These are phyloP conservation scores for Neofusicoccum kwambonambiense DNA, from an alignment of 2,329 filamentous ascomycete species.

Conservation along the genomic window DNA sequence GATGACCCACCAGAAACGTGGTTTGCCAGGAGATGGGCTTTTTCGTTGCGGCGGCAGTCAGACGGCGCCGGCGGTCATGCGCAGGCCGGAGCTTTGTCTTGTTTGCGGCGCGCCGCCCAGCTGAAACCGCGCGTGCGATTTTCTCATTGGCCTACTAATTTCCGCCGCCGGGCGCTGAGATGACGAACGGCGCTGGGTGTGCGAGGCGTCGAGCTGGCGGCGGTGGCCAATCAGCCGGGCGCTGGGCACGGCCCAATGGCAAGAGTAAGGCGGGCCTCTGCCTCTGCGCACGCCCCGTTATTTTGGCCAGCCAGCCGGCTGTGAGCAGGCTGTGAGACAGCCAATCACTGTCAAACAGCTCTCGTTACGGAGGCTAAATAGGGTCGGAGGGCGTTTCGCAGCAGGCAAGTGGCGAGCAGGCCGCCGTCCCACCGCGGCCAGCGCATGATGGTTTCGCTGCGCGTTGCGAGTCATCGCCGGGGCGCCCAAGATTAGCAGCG, in stretches of 20 bases:
- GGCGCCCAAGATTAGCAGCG: slow-evolving; percentile 3
- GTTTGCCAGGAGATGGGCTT: neutral
- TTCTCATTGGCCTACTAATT: neutral
- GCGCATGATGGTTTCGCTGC: slow-evolving; percentile 9
- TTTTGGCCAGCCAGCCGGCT: neutral
- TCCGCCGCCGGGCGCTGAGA: neutral
- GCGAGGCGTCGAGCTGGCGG: neutral
- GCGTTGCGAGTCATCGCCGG: slow-evolving; percentile 7
- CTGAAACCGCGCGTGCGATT: neutral
- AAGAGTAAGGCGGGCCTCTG: neutral
- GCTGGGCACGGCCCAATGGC: neutral
- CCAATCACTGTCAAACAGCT: neutral
- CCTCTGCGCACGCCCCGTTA: neutral
- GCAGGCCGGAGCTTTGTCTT: no score
- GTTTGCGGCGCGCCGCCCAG: neutral
- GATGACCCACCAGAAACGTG: neutral
- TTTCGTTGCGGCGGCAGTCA: neutral
- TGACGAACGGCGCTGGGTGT: neutral
- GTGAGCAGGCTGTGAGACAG: neutral
- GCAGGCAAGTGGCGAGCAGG: neutral
- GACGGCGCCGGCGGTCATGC: no score
- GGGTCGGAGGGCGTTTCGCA: slow-evolving; percentile 11
- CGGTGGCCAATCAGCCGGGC: neutral
- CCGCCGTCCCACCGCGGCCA: neutral
- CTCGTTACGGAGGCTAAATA: neutral